phyloP scores from a whole-genome alignment of 345 rosid species.

The Hypericum androsaemum region DNA sequence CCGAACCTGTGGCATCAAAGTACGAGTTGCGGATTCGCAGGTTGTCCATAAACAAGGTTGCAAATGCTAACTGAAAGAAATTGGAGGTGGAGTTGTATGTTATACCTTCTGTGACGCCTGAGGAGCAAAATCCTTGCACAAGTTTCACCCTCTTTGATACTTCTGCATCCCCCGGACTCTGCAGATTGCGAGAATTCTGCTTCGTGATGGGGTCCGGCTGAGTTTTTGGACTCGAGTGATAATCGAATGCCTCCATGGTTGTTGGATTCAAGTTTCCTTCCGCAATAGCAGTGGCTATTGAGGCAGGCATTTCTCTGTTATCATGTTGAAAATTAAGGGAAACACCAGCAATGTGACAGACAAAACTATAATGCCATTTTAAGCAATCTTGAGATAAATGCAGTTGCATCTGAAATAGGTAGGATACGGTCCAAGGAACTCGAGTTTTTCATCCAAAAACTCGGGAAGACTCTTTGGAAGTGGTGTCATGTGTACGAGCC shows the following conservation, averaged over 20 bases:
- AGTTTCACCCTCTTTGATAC: slow-evolving; percentile 15
- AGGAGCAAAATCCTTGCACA: slow-evolving; percentile 22
- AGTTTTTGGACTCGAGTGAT: slow-evolving; percentile 15
- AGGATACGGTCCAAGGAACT: slow-evolving; percentile 97
- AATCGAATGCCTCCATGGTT: slow-evolving; percentile 60
- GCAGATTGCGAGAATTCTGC: slow-evolving; percentile 13
- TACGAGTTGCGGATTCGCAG: not conserved
- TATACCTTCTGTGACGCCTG: slow-evolving; percentile 18
- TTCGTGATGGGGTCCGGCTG: slow-evolving; percentile 9
- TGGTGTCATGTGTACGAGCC: slow-evolving; percentile 53
- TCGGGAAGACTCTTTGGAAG: slow-evolving; percentile 42
- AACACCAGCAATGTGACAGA: not conserved
- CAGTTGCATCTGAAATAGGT: no score
- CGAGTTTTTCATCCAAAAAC: slow-evolving; percentile 41
- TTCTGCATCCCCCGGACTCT: slow-evolving; percentile 19
- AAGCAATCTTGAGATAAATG: no score
- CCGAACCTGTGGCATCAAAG: slow-evolving; percentile 14
- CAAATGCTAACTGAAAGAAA: not conserved
- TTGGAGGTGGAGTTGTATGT: slow-evolving; percentile 16
- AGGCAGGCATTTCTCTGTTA: slow-evolving; percentile 59
- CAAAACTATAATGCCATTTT: no score
- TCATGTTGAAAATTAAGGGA: not conserved
- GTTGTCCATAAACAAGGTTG: not conserved
- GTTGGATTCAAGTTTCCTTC: slow-evolving; percentile 61
- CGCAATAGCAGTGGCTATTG: slow-evolving; percentile 65